These are phyloP conservation scores for Cordyceps tenuipes DNA, from an alignment of 2,329 filamentous ascomycete genomes.

Conservation along the genomic window DNA sequence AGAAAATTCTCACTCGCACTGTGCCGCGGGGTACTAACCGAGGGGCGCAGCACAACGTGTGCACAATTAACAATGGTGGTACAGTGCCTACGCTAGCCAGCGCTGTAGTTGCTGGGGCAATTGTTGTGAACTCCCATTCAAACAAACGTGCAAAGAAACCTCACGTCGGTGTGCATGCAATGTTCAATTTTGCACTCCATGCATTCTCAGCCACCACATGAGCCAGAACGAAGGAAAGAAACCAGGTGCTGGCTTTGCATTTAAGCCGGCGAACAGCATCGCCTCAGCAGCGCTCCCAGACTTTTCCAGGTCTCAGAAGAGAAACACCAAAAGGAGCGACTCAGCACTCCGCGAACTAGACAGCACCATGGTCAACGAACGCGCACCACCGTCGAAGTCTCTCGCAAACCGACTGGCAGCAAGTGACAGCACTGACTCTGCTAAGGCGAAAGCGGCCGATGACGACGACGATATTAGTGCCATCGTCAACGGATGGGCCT, in stretches of 20 bases:
- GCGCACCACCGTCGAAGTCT: conserved; percentile 33
- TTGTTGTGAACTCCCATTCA: conserved; percentile 20
- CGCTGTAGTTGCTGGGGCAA: conserved; percentile 22
- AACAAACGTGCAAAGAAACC: conserved; percentile 15
- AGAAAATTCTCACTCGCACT: background rate
- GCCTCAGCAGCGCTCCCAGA: conserved; percentile 17
- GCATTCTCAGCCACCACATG: conserved; percentile 11
- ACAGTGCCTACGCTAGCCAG: background rate
- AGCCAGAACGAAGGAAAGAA: conserved; percentile 16
- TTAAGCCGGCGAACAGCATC: conserved; percentile 25
- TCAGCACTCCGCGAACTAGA: conserved; percentile 16
- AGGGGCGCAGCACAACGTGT: conserved; percentile 12
- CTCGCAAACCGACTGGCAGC: conserved; percentile 27
- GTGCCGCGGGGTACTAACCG: conserved; percentile 4
- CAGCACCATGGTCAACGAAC: conserved; percentile 39
- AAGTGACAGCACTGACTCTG: conserved; percentile 17
- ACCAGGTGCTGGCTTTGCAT: conserved; percentile 24
- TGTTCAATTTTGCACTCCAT: conserved; percentile 9
- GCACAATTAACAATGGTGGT: background rate
- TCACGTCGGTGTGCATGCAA: conserved; percentile 9
- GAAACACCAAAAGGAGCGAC: conserved; percentile 8
- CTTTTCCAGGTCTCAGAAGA: conserved; percentile 13
- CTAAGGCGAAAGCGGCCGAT: conserved; percentile 11
- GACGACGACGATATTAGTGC: conserved; percentile 25
- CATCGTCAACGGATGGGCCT: conserved; percentile 23